Evolutionary conservation across 495 filamentous ascomycete genomes (phyloP), one percentile per base, ranked within the genome.

Genomic region (Thermothielavioides terrestris): DNA sequence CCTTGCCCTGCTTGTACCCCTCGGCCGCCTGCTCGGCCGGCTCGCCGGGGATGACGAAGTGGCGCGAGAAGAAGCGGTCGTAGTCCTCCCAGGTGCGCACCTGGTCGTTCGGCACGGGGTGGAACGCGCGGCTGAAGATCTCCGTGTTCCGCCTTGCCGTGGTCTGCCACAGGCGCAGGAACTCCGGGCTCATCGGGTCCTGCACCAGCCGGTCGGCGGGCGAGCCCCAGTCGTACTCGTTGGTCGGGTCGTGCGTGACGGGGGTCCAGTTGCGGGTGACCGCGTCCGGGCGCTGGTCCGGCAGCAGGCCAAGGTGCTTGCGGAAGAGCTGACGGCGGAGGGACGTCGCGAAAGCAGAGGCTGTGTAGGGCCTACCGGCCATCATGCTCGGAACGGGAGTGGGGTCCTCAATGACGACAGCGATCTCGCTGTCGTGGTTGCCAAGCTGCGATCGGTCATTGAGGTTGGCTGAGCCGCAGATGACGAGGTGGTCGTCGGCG

Each of bases 381-480:
- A 95, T 94, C 49, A 48, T 65, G 6, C 81, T 83, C 11, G 79
- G 73, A 4, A 95, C 63, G 0, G 80, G 75, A 2, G 80, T 82
- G 2, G 76, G 80, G 65, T 95, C 91, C 60, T 68, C 60, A 54
- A 67, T 62, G 42, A 67, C 47, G 31, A 67, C 64, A 44, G 62
- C 64, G 36, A 67, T 65, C 31, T 68, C 64, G 28, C 78, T 83
- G 67, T 94, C 88, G 68, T 92, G 88, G 47, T 77, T 74, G 15
- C 91, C 91, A 14, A 95, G 77, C 65, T 97, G 91, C 18, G 86
- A 91, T 53, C 91, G 85, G 67, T 97, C 91, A 68, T 97, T 97
- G 35, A 97, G 67, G 66, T 97, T 97, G 28, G 91, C 91, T 0
- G 86, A 91, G 41, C 91, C 91, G 67, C 85, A 88, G 63, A 97